These are phyloP conservation scores for Claviceps pazoutovae DNA, from an alignment of 2,329 filamentous ascomycete genomes.

Conservation along the genomic window DNA sequence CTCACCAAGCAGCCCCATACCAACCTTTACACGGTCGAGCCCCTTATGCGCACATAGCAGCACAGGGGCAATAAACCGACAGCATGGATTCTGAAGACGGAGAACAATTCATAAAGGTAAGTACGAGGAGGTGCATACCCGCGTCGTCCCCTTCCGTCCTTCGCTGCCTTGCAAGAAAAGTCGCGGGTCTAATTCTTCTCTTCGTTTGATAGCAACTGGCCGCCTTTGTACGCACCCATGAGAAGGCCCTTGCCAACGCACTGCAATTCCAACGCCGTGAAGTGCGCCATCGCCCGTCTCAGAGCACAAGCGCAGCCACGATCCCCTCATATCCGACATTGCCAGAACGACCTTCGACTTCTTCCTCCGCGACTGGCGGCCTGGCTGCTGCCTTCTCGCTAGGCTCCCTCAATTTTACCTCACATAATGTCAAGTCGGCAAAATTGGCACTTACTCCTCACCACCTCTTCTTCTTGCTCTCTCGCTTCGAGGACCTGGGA, in stretches of 20 bases:
- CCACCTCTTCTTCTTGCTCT: conserved; percentile 91
- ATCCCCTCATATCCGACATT: conserved; percentile 42
- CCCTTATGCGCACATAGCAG: conserved; percentile 1
- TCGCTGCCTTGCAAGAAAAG: background rate
- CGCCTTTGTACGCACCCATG: conserved; percentile 90
- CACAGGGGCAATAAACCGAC: conserved; percentile 12
- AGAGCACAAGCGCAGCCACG: conserved; percentile 46
- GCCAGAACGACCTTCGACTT: conserved; percentile 48
- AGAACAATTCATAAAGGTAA: conserved; percentile 75
- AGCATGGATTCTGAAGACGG: conserved; percentile 83
- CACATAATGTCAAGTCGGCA: conserved; percentile 72
- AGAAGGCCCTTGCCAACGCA: conserved; percentile 93
- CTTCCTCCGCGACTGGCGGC: conserved; percentile 56
- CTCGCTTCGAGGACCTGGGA: conserved; percentile 82
- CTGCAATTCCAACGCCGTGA: conserved; percentile 67
- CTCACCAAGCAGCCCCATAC: background rate
- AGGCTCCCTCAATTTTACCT: conserved; percentile 71
- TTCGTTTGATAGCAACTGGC: conserved; percentile 61
- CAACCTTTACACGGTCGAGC: background rate
- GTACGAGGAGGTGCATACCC: conserved; percentile 8
- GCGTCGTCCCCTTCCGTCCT: background rate
- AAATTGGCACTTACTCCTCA: conserved; percentile 90
- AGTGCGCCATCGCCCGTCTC: conserved; percentile 54
- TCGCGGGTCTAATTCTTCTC: conserved; percentile 15
- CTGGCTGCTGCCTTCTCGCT: conserved; percentile 79